Base-by-base conservation (phyloP, 1,284 basidiomycete species). In the Leccinum holopus region DNA sequence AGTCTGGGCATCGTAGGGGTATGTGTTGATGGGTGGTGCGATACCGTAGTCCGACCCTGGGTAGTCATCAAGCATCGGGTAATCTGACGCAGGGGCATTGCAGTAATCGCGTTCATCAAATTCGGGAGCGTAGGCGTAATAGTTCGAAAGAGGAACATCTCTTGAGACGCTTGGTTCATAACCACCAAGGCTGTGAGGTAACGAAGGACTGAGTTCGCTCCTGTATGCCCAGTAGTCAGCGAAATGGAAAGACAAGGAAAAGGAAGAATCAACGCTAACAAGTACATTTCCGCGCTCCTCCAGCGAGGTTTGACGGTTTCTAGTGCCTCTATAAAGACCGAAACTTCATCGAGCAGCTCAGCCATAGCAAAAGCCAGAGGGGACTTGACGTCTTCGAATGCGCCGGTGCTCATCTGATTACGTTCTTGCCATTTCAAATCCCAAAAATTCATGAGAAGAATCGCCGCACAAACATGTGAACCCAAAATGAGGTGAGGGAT, bases 381-480 rank as follows among this genome's bases (percentile, higher is more conserved):
- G 9, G 79, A 78, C 61, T 82, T 80, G 57, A 79, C 60, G 55
- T 77, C 77, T 59, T 80, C 80, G n/a, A 77, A 71, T 11, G 66
- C 62, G 18, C 71, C 69, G 21, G 58, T 63, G n/a, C 56, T 65
- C 59, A 64, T 69, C 53, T 73, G 69, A 12, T 62, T 67, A 59
- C 73, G 77, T 60, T 82, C 81, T 65, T 79, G 79, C 57, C 73
- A 70, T 67, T 82, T 85, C 56, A 82, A 62, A 63, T 82, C 78
- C 83, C 84, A 86, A 37, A 82, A 73, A 54, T 78, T 75, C 61
- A 82, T 70, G 12, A 84, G 70, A 18, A 86, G 72, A 12, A 82
- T 71, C 2, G 78, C 80, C 7, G 81, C 80, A 41, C 79, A 80
- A 41, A 81, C 70, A 64, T 84, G 78, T 11, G 81, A 74, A 25